Conservation (phyloP, 2,329 filamentous ascomycete species). For the Neopestalotiopsis rosae region DNA sequence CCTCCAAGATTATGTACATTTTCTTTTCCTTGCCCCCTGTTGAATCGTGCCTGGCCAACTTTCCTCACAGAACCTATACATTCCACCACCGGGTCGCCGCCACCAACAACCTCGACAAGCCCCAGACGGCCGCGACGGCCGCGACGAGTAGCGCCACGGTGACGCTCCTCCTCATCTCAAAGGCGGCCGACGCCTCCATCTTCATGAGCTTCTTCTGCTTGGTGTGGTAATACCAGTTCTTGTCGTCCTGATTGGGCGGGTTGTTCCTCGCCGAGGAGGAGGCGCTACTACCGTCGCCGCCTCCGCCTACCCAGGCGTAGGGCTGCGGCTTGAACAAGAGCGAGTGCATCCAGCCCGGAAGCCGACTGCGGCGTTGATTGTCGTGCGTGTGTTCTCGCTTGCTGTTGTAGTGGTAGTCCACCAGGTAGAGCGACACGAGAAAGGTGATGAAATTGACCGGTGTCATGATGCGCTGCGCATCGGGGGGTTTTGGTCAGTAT, state of each 20-base stretch:
- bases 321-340: conserved; percentile 46
- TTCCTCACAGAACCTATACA: background rate
- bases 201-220: conserved; percentile 65
- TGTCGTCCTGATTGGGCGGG: conserved; percentile 27
- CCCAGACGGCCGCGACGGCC: conserved; percentile 28
- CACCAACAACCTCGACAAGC: conserved; percentile 28
- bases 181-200: conserved; percentile 68
- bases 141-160: conserved; percentile 51
- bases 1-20: too few relatives aligned
- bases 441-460: conserved; percentile 69
- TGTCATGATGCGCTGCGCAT: conserved; percentile 57
- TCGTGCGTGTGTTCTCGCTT: conserved; percentile 42
- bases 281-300: background rate
- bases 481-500: background rate
- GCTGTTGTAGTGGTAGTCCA: conserved; percentile 63
- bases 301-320: conserved; percentile 39
- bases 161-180: conserved; percentile 62
- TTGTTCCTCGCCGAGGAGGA: background rate
- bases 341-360: conserved; percentile 47
- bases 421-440: conserved; percentile 66
- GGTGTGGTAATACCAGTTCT: conserved; percentile 55
- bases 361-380: conserved; percentile 20
- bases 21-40: too few relatives aligned
- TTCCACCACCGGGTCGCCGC: background rate
- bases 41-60: too few relatives aligned